phyloP scores from a whole-genome alignment of 2,329 filamentous ascomycete species.

The Magnaporthales sp. region DNA sequence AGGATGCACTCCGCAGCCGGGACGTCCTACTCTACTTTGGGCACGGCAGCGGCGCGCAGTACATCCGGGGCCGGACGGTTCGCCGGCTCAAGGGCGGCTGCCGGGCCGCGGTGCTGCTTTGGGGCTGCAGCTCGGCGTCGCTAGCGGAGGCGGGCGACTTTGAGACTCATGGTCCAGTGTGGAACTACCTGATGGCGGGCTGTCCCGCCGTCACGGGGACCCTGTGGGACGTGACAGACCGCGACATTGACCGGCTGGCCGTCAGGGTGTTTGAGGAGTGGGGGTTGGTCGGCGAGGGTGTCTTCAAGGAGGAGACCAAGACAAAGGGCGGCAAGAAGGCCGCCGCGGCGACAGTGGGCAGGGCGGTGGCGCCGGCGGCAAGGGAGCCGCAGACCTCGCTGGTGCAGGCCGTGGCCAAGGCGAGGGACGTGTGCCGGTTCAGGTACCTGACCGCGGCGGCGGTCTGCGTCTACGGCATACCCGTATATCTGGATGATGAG shows the following conservation, averaged over 20 bases:
- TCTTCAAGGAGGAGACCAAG: slow-evolving; percentile 16
- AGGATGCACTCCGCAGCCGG: slow-evolving; percentile 51
- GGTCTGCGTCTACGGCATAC: slow-evolving; percentile 90
- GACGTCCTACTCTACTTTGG: slow-evolving; percentile 89
- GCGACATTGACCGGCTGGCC: slow-evolving; percentile 91
- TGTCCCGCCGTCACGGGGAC: slow-evolving; percentile 83
- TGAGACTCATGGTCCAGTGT: slow-evolving; percentile 81
- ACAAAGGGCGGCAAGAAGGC: slow-evolving; percentile 11
- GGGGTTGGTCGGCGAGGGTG: slow-evolving; percentile 57
- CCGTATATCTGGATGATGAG: slow-evolving; percentile 61
- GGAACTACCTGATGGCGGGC: slow-evolving; percentile 86
- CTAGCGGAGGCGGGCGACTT: slow-evolving; percentile 77
- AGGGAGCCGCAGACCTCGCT: slow-evolving; percentile 37
- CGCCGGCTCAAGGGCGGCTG: slow-evolving; percentile 64
- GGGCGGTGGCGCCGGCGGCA: slow-evolving; percentile 6
- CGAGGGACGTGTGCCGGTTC: slow-evolving; percentile 73
- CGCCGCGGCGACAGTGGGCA: slow-evolving; percentile 8
- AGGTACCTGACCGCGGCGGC: slow-evolving; percentile 89
- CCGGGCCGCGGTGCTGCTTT: slow-evolving; percentile 70
- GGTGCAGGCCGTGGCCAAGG: slow-evolving; percentile 72
- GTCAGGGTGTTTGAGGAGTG: slow-evolving; percentile 72
- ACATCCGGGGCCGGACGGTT: slow-evolving; percentile 78
- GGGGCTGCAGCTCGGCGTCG: slow-evolving; percentile 86
- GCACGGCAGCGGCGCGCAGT: slow-evolving; percentile 90
- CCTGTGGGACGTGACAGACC: slow-evolving; percentile 96